Percentiles rank a stretch among this genome's conserved stretches.
These are phyloP conservation scores for Hypoxylon fragiforme DNA, from an alignment of 495 filamentous ascomycete species.

Conservation along the genomic window DNA sequence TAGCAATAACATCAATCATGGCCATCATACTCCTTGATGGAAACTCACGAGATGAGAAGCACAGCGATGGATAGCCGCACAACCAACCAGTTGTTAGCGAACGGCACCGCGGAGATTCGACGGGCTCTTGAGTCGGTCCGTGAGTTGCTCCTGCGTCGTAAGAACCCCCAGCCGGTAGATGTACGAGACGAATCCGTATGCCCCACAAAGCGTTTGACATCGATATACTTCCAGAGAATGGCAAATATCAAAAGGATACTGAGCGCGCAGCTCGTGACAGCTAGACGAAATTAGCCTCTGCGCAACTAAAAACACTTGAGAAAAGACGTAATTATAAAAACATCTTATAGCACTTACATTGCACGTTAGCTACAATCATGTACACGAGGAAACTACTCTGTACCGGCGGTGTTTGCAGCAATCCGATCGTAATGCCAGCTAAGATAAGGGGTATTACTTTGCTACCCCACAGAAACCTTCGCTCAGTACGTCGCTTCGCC, in stretches of 20 bases:
- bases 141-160: not conserved
- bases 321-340: not conserved
- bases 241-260: not conserved
- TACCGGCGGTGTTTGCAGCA: constrained; percentile 9
- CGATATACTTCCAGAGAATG: not conserved
- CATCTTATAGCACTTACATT: too few relatives aligned
- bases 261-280: not conserved
- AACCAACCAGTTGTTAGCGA: not conserved
- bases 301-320: not conserved
- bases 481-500: constrained; percentile 6
- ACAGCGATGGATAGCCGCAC: not conserved
- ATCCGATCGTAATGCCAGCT: constrained; percentile 13
- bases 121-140: not conserved
- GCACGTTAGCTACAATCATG: constrained; percentile 26
- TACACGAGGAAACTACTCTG: constrained; percentile 21
- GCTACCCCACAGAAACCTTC: constrained; percentile 1
- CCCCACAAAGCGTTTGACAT: not conserved
- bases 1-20: not conserved
- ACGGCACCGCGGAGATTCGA: not conserved
- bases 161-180: not conserved
- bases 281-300: not conserved
- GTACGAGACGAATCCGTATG: too few relatives aligned
- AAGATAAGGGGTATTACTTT: constrained; percentile 15
- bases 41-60: not conserved
- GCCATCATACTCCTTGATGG: not conserved